Conservation (phyloP, 257 asterid species). For the Anisodus tanguticus region DNA sequence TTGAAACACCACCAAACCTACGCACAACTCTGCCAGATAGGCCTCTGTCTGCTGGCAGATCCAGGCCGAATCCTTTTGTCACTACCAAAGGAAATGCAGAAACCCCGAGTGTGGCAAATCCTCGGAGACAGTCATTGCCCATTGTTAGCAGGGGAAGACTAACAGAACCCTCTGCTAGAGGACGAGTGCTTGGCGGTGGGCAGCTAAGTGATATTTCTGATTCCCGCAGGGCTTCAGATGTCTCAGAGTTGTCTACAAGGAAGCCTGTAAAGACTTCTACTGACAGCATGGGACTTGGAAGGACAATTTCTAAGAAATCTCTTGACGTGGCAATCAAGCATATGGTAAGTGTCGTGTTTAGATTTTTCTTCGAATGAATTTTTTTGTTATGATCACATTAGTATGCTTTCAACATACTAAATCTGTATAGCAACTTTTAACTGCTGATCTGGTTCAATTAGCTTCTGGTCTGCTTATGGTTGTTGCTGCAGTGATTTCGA, state of each 20-base stretch:
- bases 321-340: constrained; percentile 92
- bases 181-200: constrained; percentile 63
- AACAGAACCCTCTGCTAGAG: constrained; percentile 71
- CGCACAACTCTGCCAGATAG: constrained; percentile 92
- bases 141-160: constrained; percentile 74
- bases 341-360: constrained; percentile 62
- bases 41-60: constrained; percentile 94
- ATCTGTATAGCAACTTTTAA: not conserved
- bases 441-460: not conserved
- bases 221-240: constrained; percentile 49
- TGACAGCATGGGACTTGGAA: constrained; percentile 83
- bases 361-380: not conserved
- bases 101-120: constrained; percentile 45
- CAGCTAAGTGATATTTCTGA: constrained; percentile 56
- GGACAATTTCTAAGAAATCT: constrained; percentile 87
- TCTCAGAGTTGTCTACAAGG: constrained; percentile 59
- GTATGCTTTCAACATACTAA: not conserved
- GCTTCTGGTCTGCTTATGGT: constrained; percentile 22
- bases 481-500: not conserved
- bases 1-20: constrained; percentile 91
- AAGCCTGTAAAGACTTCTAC: constrained; percentile 75
- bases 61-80: constrained; percentile 71
- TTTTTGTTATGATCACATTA: not conserved
- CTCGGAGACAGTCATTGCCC: constrained; percentile 81
- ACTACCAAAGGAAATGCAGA: constrained; percentile 64